Conservation (phyloP, 2,329 filamentous ascomycete species). For the Colletotrichum aenigma region DNA sequence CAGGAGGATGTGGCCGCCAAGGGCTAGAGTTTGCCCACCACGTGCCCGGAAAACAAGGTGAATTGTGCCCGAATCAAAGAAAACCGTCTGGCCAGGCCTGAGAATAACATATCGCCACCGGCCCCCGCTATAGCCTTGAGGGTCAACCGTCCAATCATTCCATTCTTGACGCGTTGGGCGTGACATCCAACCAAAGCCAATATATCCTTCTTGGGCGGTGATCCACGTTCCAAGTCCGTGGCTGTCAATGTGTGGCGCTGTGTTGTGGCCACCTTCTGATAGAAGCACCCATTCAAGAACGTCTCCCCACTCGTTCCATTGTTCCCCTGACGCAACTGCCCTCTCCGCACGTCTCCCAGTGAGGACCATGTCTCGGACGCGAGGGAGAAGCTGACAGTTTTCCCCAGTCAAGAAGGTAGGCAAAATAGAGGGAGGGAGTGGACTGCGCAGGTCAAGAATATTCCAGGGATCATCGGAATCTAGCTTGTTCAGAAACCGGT, state of each 20-base stretch:
- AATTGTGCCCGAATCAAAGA: slow-evolving; percentile 36
- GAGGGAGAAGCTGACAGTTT: slow-evolving; percentile 11
- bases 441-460: slow-evolving; percentile 1
- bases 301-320: slow-evolving; percentile 37
- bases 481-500: slow-evolving; percentile 5
- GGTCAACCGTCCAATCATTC: slow-evolving; percentile 25
- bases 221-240: slow-evolving; percentile 36
- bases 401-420: slow-evolving; percentile 5
- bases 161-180: slow-evolving; percentile 27
- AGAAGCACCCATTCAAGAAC: slow-evolving; percentile 35
- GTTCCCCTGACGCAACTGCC: slow-evolving; percentile 23
- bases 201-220: slow-evolving; percentile 28
- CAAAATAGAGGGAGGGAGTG: background rate
- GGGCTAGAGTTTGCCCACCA: slow-evolving; percentile 30
- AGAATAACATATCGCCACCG: slow-evolving; percentile 35
- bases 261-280: slow-evolving; percentile 36
- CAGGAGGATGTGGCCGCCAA: slow-evolving; percentile 20
- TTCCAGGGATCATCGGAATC: background rate
- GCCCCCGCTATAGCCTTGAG: slow-evolving; percentile 25
- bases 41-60: slow-evolving; percentile 36
- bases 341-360: slow-evolving; percentile 20
- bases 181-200: slow-evolving; percentile 37
- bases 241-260: slow-evolving; percentile 36
- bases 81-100: slow-evolving; percentile 36
- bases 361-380: background rate